Evolutionary conservation across 2,329 filamentous ascomycete species (phyloP), one percentile per base, ranked within the genome.

Genomic region (Immersiporthe knoxdaviesiana): DNA sequence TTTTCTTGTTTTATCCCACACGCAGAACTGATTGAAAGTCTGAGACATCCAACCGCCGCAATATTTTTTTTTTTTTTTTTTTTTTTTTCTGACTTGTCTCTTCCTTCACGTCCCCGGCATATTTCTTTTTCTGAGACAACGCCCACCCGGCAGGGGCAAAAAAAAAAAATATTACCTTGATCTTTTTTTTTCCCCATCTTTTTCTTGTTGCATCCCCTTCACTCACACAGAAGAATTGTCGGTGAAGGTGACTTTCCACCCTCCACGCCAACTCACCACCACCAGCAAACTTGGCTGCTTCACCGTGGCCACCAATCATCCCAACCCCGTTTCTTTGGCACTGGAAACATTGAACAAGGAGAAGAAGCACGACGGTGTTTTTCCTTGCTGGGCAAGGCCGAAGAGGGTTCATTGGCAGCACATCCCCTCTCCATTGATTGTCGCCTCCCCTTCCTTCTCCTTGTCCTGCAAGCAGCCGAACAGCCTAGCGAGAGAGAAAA

Each of bases 401-500:
- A 60, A n/a, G n/a, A n/a, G n/a, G 27, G 27, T 3, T 27, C 41
- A 67, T 39, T 6, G 4, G n/a, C 32, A 44, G 39, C 47, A 50
- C 6, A 64, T 39, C 35, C 8, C 35, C 35, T 35, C 35, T 21
- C n/a, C 44, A n/a, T 10, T 47, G 44, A 8, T n/a, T 39, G 4
- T 35, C 35, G 35, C 37, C 37, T 18, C 6, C 44, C 44, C 44
- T 2, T 16, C 44, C 7, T 5, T 21, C 21, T 1, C 2, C 35
- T 35, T 47, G 24, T 59, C 27, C 61, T 65, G 66, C 66, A 59
- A 59, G 66, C 37, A 64, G 16, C 66, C 59, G 66, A 30, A 6
- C 44, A 47, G n/a, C n/a, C n/a, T n/a, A n/a, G 32, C 44, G 35
- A 35, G 8, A 8, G 8, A 35, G 35, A 35, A 35, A 35, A 39